phyloP scores from a whole-genome alignment of 1,284 basidiomycete species.

The Athelia sp. region DNA sequence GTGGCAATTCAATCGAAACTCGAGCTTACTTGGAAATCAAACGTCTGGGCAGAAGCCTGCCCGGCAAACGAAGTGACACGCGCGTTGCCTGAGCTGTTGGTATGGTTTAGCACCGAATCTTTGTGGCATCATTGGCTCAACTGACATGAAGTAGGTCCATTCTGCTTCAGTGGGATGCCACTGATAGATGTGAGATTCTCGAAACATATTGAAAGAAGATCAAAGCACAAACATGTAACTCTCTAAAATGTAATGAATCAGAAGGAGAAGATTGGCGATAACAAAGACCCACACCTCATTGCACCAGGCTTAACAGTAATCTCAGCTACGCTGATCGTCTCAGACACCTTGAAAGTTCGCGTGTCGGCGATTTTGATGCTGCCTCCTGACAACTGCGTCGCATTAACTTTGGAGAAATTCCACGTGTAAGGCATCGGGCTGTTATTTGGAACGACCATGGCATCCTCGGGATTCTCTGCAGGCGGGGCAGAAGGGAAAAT shows the following conservation, averaged over 20 bases:
- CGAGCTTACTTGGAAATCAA: conserved; percentile 57
- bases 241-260: conserved; percentile 23
- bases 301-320: conserved; percentile 66
- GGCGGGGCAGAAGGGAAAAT: conserved; percentile 55
- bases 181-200: conserved; percentile 27
- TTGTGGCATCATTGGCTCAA: not conserved
- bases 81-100: conserved; percentile 44
- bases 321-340: conserved; percentile 59
- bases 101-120: not conserved
- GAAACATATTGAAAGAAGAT: conserved; percentile 1
- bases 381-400: conserved; percentile 52
- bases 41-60: conserved; percentile 58
- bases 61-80: conserved; percentile 65
- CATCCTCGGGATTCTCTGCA: conserved; percentile 31
- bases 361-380: conserved; percentile 61
- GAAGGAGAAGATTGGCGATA: conserved; percentile 1
- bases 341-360: conserved; percentile 44
- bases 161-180: conserved; percentile 74
- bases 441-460: conserved; percentile 45
- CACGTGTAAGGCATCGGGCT: conserved; percentile 50
- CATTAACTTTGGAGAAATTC: conserved; percentile 44
- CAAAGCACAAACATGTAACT: conserved; percentile 30
- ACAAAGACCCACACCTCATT: conserved; percentile 37
- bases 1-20: not conserved
- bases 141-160: conserved; percentile 53